These are phyloP conservation scores for Aphanocladium album DNA, from an alignment of 2,329 filamentous ascomycete species.

Conservation along the genomic window DNA sequence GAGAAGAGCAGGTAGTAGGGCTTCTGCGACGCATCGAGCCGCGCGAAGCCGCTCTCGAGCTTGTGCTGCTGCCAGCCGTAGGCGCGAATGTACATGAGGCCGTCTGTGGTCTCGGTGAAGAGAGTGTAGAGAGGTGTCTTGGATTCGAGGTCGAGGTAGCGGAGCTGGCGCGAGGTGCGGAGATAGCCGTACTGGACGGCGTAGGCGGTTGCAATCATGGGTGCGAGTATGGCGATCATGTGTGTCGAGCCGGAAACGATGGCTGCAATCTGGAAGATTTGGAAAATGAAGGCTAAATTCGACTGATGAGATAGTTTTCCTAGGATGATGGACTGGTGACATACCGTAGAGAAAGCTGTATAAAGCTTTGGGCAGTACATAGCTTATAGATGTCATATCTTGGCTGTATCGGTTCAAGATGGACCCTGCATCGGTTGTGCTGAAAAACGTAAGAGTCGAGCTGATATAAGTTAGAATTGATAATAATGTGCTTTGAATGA, in stretches of 20 bases:
- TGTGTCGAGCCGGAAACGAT: not conserved
- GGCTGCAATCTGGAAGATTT: not conserved
- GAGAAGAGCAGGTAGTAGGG: slow-evolving; percentile 39
- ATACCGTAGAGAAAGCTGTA: not conserved
- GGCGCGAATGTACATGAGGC: slow-evolving; percentile 27
- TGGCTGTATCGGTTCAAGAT: not conserved
- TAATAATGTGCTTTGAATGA: not conserved
- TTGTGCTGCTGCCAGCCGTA: slow-evolving; percentile 24
- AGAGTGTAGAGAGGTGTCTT: slow-evolving; percentile 25
- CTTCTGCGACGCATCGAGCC: slow-evolving; percentile 29
- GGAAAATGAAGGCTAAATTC: not conserved
- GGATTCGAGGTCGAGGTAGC: slow-evolving; percentile 19
- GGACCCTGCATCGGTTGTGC: not conserved
- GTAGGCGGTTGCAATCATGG: slow-evolving; percentile 17
- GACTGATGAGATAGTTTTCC: not conserved
- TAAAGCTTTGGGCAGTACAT: not conserved
- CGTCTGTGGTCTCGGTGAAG: slow-evolving; percentile 22
- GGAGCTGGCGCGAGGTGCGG: slow-evolving; percentile 24
- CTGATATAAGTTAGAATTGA: not conserved
- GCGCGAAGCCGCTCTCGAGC: slow-evolving; percentile 14
- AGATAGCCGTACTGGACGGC: slow-evolving; percentile 26
- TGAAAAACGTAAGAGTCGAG: not conserved
- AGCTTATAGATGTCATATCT: slow-evolving; percentile 18
- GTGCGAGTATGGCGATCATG: slow-evolving; percentile 36
- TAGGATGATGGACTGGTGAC: not conserved